phyloP scores from a whole-genome alignment of 768 basidiomycete species.

The Mycena capillaripes region DNA sequence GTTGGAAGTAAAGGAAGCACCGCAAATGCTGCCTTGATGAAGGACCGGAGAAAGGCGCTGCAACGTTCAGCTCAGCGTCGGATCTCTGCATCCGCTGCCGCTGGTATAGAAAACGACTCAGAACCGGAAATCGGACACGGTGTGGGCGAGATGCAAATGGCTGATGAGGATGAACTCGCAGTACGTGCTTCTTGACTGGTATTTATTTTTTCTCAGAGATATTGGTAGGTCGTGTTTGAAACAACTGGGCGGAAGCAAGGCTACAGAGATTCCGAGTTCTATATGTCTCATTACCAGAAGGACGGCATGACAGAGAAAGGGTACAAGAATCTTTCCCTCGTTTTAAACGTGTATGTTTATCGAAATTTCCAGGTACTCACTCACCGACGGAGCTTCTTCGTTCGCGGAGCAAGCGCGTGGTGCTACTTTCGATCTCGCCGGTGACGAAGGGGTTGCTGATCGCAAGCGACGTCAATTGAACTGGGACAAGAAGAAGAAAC shows the following conservation, averaged over 20 bases:
- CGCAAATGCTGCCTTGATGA: slow-evolving; percentile 84
- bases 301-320: slow-evolving; percentile 91
- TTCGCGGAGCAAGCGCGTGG: slow-evolving; percentile 88
- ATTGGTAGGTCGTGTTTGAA: slow-evolving; percentile 75
- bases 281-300: slow-evolving; percentile 93
- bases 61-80: slow-evolving; percentile 69
- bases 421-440: slow-evolving; percentile 86
- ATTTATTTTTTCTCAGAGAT: slow-evolving; percentile 20
- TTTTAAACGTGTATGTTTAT: slow-evolving; percentile 1
- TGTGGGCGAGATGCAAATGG: slow-evolving; percentile 71
- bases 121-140: slow-evolving; percentile 51
- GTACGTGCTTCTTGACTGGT: slow-evolving; percentile 56
- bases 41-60: slow-evolving; percentile 85
- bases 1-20: slow-evolving; percentile 80
- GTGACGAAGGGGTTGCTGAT: slow-evolving; percentile 77
- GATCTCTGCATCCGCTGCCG: slow-evolving; percentile 50
- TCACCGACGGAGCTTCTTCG: slow-evolving; percentile 88
- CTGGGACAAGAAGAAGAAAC: slow-evolving; percentile 98
- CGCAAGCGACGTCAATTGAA: slow-evolving; percentile 76
- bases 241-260: slow-evolving; percentile 62
- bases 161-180: slow-evolving; percentile 82
- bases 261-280: slow-evolving; percentile 88
- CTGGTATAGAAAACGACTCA: slow-evolving; percentile 49
- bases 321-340: slow-evolving; percentile 52
- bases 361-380: slow-evolving; percentile 76